Percentiles rank a stretch among this genome's conserved stretches.
Evolutionary conservation across 1,139 yeast genomes (phyloP).

Genomic region (Hansenula anomala): DNA sequence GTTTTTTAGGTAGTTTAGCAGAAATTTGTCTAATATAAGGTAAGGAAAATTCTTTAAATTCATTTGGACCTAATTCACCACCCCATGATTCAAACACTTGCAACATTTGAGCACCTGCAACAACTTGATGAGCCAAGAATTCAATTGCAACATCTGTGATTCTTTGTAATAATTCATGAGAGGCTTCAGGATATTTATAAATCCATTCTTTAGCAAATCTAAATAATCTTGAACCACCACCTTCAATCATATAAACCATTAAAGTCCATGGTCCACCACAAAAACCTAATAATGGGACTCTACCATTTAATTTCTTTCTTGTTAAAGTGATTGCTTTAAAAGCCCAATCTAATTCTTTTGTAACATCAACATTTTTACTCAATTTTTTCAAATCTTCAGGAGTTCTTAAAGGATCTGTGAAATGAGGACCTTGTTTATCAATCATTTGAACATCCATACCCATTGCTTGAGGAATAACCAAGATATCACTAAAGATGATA

Average conservation of each 20-base stretch:
- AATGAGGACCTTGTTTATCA: conserved; percentile 93
- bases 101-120: conserved; percentile 96
- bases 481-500: conserved; percentile 89
- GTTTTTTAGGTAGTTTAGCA: conserved; percentile 50
- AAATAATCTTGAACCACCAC: conserved; percentile 91
- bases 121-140: conserved; percentile 89
- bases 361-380: conserved; percentile 59
- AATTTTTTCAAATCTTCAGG: conserved; percentile 64
- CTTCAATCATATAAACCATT: conserved; percentile 95
- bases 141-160: conserved; percentile 89
- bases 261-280: conserved; percentile 99
- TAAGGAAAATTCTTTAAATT: conserved; percentile 80
- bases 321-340: conserved; percentile 88
- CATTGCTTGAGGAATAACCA: conserved; percentile 97
- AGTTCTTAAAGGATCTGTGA: conserved; percentile 78
- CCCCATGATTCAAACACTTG: conserved; percentile 99
- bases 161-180: conserved; percentile 69
- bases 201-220: conserved; percentile 92
- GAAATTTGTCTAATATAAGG: conserved; percentile 84
- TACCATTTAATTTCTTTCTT: conserved; percentile 74
- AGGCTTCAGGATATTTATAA: conserved; percentile 67
- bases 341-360: conserved; percentile 86
- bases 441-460: conserved; percentile 94
- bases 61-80: conserved; percentile 89
- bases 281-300: conserved; percentile 92